A percentile compares a stretch with the other conserved stretches of the same genome.
Conservation (phyloP, 176 grass and related monocot genomes). For the Lolium multiflorum region DNA sequence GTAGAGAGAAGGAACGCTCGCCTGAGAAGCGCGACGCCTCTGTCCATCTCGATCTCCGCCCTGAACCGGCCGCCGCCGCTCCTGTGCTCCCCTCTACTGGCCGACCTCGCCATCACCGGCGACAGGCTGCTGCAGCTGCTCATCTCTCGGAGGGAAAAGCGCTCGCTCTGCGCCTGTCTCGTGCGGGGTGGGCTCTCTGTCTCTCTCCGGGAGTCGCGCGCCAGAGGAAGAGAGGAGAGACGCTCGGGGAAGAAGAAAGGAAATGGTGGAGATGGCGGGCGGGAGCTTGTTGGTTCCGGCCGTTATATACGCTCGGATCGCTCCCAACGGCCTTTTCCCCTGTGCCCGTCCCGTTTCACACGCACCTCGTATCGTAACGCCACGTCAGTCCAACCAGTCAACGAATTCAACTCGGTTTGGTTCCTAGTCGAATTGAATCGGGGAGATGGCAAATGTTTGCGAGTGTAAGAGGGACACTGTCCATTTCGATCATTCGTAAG, state of each 20-base stretch:
- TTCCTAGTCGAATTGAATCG: no score
- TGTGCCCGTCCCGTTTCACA: not conserved
- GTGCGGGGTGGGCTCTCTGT: not conserved
- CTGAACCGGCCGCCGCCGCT: constrained; percentile 29
- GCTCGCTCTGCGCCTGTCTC: not conserved
- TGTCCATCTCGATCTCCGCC: constrained; percentile 53
- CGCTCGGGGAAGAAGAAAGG: constrained; percentile 9
- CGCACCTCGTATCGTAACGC: not conserved
- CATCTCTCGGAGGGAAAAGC: constrained; percentile 14
- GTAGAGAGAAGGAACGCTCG: not conserved
- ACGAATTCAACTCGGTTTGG: no score
- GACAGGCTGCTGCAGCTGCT: not conserved
- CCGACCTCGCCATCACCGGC: constrained; percentile 11
- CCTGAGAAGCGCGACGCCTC: constrained; percentile 36
- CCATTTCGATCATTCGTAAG: no score
- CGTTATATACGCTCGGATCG: no score
- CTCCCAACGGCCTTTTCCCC: not conserved
- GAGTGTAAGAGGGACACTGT: no score
- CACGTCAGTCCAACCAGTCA: no score
- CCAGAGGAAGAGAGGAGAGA: constrained; percentile 19
- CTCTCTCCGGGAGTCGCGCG: not conserved
- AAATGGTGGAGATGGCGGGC: constrained; percentile 7
- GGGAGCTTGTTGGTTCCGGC: not conserved
- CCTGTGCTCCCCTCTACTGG: constrained; percentile 27
- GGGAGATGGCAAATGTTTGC: no score